Evolutionary conservation across 1,284 basidiomycete species (phyloP).

Genomic region (Cyathus olla): DNA sequence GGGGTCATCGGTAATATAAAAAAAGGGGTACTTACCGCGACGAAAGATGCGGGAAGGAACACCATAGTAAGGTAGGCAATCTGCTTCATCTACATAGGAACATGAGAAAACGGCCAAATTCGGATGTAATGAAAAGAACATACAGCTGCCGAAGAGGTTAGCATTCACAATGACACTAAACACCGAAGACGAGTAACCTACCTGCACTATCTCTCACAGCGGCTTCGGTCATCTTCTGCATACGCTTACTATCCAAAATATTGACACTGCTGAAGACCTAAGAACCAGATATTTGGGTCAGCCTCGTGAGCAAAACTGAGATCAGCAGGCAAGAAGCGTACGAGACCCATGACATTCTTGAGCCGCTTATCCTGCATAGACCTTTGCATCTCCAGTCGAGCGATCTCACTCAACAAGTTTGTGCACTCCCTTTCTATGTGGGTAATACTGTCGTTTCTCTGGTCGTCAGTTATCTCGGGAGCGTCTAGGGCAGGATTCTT

Average conservation of each 20-base stretch:
- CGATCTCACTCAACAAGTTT: conserved; percentile 56
- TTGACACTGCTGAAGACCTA: conserved; percentile 57
- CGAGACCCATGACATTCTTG: conserved; percentile 64
- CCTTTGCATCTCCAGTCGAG: conserved; percentile 54
- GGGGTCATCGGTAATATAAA: conserved; percentile 2
- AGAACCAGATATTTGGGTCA: neutral
- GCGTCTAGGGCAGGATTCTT: conserved; percentile 52
- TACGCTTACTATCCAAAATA: conserved; percentile 55
- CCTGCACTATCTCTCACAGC: conserved; percentile 51
- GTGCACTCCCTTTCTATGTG: conserved; percentile 51
- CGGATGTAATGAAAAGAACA: neutral
- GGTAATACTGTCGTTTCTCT: neutral
- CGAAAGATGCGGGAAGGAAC: conserved; percentile 63
- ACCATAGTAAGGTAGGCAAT: conserved; percentile 63
- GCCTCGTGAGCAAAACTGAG: neutral
- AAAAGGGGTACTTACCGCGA: conserved; percentile 49
- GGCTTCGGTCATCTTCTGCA: conserved; percentile 51
- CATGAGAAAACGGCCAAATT: neutral
- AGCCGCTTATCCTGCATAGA: conserved; percentile 57
- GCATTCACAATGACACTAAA: neutral
- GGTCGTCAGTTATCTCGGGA: conserved; percentile 1
- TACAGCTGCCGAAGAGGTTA: neutral
- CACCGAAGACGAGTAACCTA: conserved; percentile 11
- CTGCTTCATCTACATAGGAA: conserved; percentile 54
- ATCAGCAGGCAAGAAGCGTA: conserved; percentile 27